Evolutionary conservation across 2,329 filamentous ascomycete genomes (phyloP), one percentile per base, ranked within the genome.

Genomic region (Sclerotinia minor): DNA sequence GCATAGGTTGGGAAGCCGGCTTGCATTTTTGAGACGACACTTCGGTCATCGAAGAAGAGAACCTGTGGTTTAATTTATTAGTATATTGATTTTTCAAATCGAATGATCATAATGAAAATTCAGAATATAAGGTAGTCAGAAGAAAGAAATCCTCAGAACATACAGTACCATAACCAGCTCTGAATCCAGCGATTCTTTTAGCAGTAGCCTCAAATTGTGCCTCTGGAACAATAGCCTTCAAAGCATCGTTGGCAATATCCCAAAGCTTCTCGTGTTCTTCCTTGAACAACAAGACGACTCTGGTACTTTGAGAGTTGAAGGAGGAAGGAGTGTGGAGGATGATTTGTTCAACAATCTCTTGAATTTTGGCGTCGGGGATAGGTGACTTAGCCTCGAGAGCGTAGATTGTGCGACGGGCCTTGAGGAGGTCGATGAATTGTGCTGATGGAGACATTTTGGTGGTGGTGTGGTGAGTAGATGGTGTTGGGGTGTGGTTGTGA

Each of bases 271-370:
- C 88, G 82, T 97, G 94, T 79, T 97, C 91, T 70, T 85, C 86
- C 75, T 90, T 89, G 76, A 95, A 84, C 66, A 97, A 86, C 64
- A 97, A 85, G 59, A 96, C 85, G 68, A 90, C 81, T 69, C 94
- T 89, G 73, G 91, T 90, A 73, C 88, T 88, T 83, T 97, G 94
- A 53, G 88, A 91, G 87, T 97, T 97, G 89, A 97, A 97, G 72
- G 89, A 88, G 64, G 87, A 90, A 53, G 94, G 94, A 1, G 89
- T 84, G 78, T 92, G 83, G 69, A 87, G 82, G 73, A 95, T 82
- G 66, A 87, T 83, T 73, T 86, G 78, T 78, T 83, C 81, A 78
- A 88, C 84, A 76, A 94, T 86, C 74, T 90, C 85, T 75, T 85
- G 80, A 79, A 94, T 82, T 75, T 85, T 83, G 67, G 80, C 78